Base-by-base conservation (phyloP, 192 early-diverging fungal species). In the Chytriomyces sp. region DNA sequence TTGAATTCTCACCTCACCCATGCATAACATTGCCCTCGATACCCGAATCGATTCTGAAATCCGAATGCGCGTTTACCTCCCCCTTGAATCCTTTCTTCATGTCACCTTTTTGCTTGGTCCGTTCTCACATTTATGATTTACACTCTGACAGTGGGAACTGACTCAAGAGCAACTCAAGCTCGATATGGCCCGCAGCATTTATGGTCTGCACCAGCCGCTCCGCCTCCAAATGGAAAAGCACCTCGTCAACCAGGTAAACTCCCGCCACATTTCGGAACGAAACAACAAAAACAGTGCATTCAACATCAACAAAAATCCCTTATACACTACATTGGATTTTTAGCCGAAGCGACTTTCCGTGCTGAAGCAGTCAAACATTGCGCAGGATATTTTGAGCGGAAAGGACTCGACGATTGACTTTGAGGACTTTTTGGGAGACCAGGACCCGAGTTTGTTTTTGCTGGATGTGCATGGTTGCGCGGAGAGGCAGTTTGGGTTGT, bases 181-280 rank as follows among this genome's bases (percentile, higher is more conserved):
- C 72, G 87, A 89, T 64, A 87, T 97, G 90, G 90, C 92, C 62
- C 91, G 93, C 60, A 86, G 89, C 75, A 72, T 91, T 20, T 94
- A 94, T 79, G 97, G 96, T 26, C 83, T 95, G 66, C 94, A 97
- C 78, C 93, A 93, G n/a, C 97, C 96, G 45, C 85, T 99, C 79
- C 91, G 93, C 76, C 84, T 95, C 80, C 92, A 94, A 76, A 98
- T 98, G 96, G 96, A 98, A 79, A 86, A 90, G 64, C 86, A 82
- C 61, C 77, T 95, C 6, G 89, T 94, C 35, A 65, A 26, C 35
- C 78, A 83, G 81, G 87, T 87, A 77, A 77, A 16, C 24, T 26
- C 35, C 24, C 24, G 11, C 7, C 3, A 50, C 67, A 16, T 28
- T 16, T 45, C 62, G 16, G 3, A 28, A 1, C 26, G n/a, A 16